Evolutionary conservation across 1,139 yeast species (phyloP).

Genomic region (Blastobotrys serpentis): DNA sequence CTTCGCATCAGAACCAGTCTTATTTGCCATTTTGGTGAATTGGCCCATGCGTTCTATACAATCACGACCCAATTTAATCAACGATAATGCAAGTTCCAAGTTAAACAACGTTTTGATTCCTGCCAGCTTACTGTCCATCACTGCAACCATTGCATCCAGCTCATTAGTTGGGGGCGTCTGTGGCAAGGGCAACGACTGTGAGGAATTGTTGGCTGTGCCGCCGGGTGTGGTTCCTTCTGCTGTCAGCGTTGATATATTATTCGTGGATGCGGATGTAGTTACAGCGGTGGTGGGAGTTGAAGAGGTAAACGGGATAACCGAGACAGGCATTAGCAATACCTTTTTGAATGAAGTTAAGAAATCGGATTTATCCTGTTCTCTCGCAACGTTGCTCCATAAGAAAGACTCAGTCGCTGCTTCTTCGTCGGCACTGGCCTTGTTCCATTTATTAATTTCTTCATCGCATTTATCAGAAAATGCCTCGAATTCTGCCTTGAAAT

Average conservation of each 20-base stretch:
- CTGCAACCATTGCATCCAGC: slow-evolving; percentile 47
- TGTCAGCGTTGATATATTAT: slow-evolving; percentile 3
- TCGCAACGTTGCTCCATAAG: slow-evolving; percentile 45
- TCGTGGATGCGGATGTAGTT: slow-evolving; percentile 4
- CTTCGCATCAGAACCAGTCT: slow-evolving; percentile 35
- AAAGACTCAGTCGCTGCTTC: slow-evolving; percentile 44
- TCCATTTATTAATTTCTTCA: slow-evolving; percentile 39
- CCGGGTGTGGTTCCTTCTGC: slow-evolving; percentile 6
- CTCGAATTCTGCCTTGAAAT: slow-evolving; percentile 43
- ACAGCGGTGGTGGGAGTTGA: slow-evolving; percentile 7
- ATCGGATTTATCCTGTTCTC: slow-evolving; percentile 46
- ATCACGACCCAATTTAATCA: slow-evolving; percentile 41
- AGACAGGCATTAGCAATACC: slow-evolving; percentile 41
- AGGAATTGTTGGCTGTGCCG: slow-evolving; percentile 7
- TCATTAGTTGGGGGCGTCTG: slow-evolving; percentile 41
- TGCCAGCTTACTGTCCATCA: slow-evolving; percentile 43
- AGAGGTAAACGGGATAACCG: slow-evolving; percentile 25
- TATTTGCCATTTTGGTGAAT: slow-evolving; percentile 35
- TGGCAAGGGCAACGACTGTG: slow-evolving; percentile 9
- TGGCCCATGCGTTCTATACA: slow-evolving; percentile 40
- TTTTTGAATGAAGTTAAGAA: slow-evolving; percentile 56
- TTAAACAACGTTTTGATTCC: slow-evolving; percentile 44
- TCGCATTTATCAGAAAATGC: slow-evolving; percentile 37
- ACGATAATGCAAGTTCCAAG: slow-evolving; percentile 43
- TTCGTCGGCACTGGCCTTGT: slow-evolving; percentile 34